These are phyloP conservation scores for Populus hybrid DNA, from an alignment of 441 rosid genomes.

Conservation along the genomic window DNA sequence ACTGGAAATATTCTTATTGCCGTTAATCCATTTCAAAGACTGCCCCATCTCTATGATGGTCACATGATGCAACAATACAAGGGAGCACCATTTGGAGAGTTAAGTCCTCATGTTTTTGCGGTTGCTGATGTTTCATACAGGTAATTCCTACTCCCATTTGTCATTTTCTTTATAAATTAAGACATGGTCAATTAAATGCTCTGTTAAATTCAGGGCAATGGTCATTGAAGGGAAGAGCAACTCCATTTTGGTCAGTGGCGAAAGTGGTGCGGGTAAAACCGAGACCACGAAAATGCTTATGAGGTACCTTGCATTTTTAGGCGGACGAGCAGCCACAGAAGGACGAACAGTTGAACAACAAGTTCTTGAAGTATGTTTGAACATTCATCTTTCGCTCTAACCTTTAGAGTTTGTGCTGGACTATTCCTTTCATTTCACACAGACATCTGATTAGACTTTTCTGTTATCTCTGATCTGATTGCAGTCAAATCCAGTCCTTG, in stretches of 20 bases:
- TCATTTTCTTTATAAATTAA: not conserved
- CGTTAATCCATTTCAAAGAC: slow-evolving; percentile 86
- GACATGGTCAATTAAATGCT: slow-evolving; percentile 7
- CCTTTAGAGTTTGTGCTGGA: slow-evolving; percentile 2
- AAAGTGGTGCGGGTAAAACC: slow-evolving; percentile 99
- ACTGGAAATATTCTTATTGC: slow-evolving; percentile 90
- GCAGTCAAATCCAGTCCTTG: slow-evolving; percentile 93
- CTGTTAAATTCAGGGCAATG: slow-evolving; percentile 66
- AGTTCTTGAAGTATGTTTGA: slow-evolving; percentile 78
- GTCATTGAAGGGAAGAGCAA: slow-evolving; percentile 84
- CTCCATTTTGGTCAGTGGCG: slow-evolving; percentile 97
- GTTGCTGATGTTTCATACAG: slow-evolving; percentile 94
- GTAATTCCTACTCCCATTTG: slow-evolving; percentile 27
- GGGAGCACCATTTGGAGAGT: slow-evolving; percentile 89
- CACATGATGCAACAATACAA: slow-evolving; percentile 96
- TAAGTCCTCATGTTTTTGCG: slow-evolving; percentile 81
- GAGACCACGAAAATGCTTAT: slow-evolving; percentile 97
- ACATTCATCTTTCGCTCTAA: slow-evolving; percentile 5
- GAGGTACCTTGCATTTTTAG: slow-evolving; percentile 92
- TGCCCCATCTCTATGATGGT: slow-evolving; percentile 78
- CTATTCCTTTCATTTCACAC: slow-evolving; percentile 6
- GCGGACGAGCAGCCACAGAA: slow-evolving; percentile 89
- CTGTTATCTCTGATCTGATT: slow-evolving; percentile 12
- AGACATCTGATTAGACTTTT: slow-evolving; percentile 13
- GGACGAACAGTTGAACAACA: slow-evolving; percentile 92